phyloP scores from a whole-genome alignment of 2,329 filamentous ascomycete genomes.

The Xylariomycetidae sp. region DNA sequence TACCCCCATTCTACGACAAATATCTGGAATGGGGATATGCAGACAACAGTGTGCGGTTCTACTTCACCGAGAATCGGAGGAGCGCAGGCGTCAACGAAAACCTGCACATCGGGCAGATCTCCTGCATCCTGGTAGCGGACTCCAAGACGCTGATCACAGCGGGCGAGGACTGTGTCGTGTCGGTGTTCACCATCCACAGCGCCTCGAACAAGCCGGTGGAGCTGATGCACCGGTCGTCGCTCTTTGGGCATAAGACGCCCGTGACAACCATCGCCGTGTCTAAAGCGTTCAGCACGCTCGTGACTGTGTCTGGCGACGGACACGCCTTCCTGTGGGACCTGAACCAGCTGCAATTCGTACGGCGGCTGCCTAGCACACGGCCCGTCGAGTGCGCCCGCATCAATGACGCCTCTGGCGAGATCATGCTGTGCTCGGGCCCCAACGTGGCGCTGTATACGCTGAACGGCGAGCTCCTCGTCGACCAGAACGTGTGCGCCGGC shows the following conservation, averaged over 20 bases:
- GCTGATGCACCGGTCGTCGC: conserved; percentile 66
- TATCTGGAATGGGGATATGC: conserved; percentile 96
- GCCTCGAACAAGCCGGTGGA: conserved; percentile 65
- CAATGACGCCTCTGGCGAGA: conserved; percentile 86
- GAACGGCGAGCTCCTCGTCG: conserved; percentile 76
- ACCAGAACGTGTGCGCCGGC: conserved; percentile 73
- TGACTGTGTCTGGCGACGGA: conserved; percentile 77
- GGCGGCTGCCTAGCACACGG: conserved; percentile 57
- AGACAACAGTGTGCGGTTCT: conserved; percentile 89
- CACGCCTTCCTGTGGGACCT: conserved; percentile 89
- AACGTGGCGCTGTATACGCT: conserved; percentile 76
- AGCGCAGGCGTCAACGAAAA: conserved; percentile 86
- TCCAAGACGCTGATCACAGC: conserved; percentile 87
- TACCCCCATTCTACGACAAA: conserved; percentile 80
- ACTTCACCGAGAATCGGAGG: conserved; percentile 74
- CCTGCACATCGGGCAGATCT: conserved; percentile 84
- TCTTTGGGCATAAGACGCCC: conserved; percentile 85
- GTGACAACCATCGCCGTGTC: conserved; percentile 80
- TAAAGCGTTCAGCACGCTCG: conserved; percentile 79
- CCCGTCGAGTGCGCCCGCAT: conserved; percentile 70
- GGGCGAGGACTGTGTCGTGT: conserved; percentile 86
- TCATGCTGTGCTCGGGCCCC: conserved; percentile 74
- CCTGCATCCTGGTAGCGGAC: conserved; percentile 77
- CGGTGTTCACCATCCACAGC: conserved; percentile 68
- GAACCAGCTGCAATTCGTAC: conserved; percentile 81